A percentile compares a stretch with the other conserved stretches of the same genome.
Evolutionary conservation across 805 yeast species (phyloP).

Genomic region (Yamadazyma philogaea): DNA sequence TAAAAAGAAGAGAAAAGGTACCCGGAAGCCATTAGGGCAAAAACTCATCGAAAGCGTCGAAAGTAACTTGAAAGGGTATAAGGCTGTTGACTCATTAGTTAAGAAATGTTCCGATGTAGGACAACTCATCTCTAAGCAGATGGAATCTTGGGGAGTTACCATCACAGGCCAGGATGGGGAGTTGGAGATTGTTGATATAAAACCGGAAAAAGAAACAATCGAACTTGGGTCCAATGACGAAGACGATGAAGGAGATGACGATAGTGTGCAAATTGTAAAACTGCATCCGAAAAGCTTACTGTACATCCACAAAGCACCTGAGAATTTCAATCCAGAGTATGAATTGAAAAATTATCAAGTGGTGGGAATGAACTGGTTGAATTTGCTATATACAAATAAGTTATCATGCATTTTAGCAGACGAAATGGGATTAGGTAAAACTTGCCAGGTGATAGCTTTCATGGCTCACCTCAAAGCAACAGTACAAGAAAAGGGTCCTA

Average conservation of each 20-base stretch:
- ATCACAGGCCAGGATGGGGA: conserved; percentile 63
- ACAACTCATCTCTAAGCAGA: conserved; percentile 62
- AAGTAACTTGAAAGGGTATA: conserved; percentile 77
- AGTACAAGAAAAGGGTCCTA: conserved; percentile 66
- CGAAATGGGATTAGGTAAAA: conserved; percentile 98
- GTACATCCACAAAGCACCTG: conserved; percentile 72
- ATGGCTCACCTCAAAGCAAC: conserved; percentile 76
- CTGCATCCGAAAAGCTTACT: conserved; percentile 21
- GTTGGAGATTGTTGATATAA: conserved; percentile 56
- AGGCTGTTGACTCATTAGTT: conserved; percentile 91
- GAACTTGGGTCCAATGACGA: conserved; percentile 17
- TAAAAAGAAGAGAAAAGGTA: conserved; percentile 34
- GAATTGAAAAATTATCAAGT: conserved; percentile 86
- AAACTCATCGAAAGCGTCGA: conserved; percentile 68
- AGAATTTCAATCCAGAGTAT: conserved; percentile 56
- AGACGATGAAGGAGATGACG: conserved; percentile 34
- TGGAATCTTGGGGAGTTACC: conserved; percentile 85
- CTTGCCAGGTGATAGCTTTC: conserved; percentile 93
- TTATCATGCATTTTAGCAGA: conserved; percentile 94
- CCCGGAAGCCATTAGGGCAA: conserved; percentile 61
- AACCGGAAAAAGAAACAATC: conserved; percentile 27
- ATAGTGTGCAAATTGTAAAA: conserved; percentile 32
- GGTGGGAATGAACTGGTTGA: conserved; percentile 95
- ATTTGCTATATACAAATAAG: conserved; percentile 68
- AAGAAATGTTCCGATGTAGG: conserved; percentile 81